Evolutionary conservation across 2,329 filamentous ascomycete species (phyloP), one percentile per base, ranked within the genome.

Genomic region (Xylariales sp.): DNA sequence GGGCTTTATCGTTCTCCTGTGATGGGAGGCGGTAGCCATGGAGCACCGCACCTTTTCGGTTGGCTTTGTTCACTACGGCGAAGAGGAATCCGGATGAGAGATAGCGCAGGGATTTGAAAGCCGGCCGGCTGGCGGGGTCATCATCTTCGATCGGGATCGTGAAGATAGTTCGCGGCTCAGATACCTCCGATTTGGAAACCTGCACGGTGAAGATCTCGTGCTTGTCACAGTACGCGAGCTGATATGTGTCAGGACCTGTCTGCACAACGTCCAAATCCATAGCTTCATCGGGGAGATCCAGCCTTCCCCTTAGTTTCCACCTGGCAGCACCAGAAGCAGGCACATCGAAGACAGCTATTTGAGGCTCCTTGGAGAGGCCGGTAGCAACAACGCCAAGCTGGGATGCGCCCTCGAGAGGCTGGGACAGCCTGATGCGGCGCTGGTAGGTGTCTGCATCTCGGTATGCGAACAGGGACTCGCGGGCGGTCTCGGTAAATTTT

Each of bases 321-420:
- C 65, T 73, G 60, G 46, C 71, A 63, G 49, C 79, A 24, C 66
- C 65, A 13, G 75, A 65, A 15, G 71, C 69, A 6, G 72, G 77
- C 14, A 82, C 78, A 55, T 86, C 77, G 56, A 95, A 95, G 29
- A 95, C 64, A 18, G 88, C 83, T 43, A 96, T 76, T 63, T 96
- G 85, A 11, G 84, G 78, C 33, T 84, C 70, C 43, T 80, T 81
- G 15, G 86, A 81, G 46, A 95, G 69, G 19, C 86, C 87, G 1
- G 88, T 90, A 8, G 88, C 84, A 43, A 85, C 81, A 11, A 81
- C 89, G 42, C 85, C 89, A 27, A 95, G 70, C 42, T 87, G 76
- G 29, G 75, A 73, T 41, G 69, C 66, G 15, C 69, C 71, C 30
- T 70, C 60, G 32, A 67, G 63, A 38, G 71, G 70, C 41, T 65